Conservation (phyloP, 2,329 filamentous ascomycete genomes). For the Colletotrichum truncatum region DNA sequence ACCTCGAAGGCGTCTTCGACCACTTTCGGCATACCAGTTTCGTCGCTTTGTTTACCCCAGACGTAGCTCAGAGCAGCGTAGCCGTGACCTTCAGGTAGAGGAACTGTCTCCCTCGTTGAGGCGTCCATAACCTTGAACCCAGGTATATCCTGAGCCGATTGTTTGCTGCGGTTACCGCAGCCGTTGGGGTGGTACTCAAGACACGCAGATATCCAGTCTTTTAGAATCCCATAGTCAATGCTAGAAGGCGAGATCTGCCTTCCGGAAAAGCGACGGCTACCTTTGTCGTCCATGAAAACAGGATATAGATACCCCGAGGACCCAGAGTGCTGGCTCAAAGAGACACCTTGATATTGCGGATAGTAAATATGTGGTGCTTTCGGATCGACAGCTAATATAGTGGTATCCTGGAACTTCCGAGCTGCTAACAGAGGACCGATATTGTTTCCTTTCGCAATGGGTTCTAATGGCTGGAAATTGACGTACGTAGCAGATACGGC, state of each 20-base stretch:
- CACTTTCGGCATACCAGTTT: background rate
- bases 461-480: background rate
- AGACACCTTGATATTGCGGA: background rate
- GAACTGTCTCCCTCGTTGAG: background rate
- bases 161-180: background rate
- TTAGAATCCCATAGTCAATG: background rate
- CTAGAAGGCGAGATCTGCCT: background rate
- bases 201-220: background rate
- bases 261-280: background rate
- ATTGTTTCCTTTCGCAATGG: background rate
- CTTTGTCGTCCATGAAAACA: background rate
- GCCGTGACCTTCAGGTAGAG: background rate
- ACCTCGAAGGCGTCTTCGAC: slow-evolving; percentile 39
- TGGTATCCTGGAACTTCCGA: background rate
- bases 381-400: background rate
- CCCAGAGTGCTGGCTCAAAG: background rate
- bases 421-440: background rate
- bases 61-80: slow-evolving; percentile 47
- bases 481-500: background rate
- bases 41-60: slow-evolving; percentile 33
- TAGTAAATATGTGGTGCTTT: background rate
- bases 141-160: background rate
- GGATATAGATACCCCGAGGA: background rate
- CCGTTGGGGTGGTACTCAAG: background rate
- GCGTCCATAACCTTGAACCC: background rate